Evolutionary conservation across 2,329 filamentous ascomycete species (phyloP).

Genomic region (Leptographium flavum): DNA sequence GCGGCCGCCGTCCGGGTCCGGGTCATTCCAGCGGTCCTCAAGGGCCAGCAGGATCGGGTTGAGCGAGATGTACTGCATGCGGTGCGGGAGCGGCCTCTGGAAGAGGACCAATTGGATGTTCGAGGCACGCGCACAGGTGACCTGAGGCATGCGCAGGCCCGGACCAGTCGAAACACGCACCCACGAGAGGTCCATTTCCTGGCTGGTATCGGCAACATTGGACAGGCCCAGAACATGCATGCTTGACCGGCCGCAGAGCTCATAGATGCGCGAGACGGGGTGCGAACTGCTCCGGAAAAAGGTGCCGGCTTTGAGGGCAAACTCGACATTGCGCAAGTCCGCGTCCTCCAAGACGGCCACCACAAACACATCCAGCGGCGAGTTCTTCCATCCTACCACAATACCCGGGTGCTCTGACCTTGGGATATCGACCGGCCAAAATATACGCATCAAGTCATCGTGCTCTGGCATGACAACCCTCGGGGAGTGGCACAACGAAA

Average conservation of each 20-base stretch:
- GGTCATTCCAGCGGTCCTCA: slow-evolving; percentile 47
- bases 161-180: slow-evolving; percentile 45
- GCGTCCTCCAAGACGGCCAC: slow-evolving; percentile 82
- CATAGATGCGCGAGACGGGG: slow-evolving; percentile 64
- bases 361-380: slow-evolving; percentile 77
- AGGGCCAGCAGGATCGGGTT: slow-evolving; percentile 78
- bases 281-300: slow-evolving; percentile 74
- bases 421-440: slow-evolving; percentile 85
- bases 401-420: slow-evolving; percentile 63
- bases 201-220: slow-evolving; percentile 40
- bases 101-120: slow-evolving; percentile 83
- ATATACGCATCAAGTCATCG: slow-evolving; percentile 92
- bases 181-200: slow-evolving; percentile 52
- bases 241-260: slow-evolving; percentile 66
- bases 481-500: slow-evolving; percentile 8
- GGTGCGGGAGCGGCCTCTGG: slow-evolving; percentile 66
- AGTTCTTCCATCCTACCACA: slow-evolving; percentile 92
- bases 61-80: slow-evolving; percentile 94
- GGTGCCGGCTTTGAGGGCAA: slow-evolving; percentile 69
- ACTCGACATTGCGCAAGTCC: slow-evolving; percentile 74
- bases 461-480: slow-evolving; percentile 48
- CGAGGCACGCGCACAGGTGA: slow-evolving; percentile 57
- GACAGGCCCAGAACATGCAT: slow-evolving; percentile 78
- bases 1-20: slow-evolving; percentile 13
- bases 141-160: slow-evolving; percentile 45